A percentile compares a stretch with the other conserved stretches of the same genome.
Evolutionary conservation across 202 grass and related monocot genomes (phyloP).

Genomic region (Musa balbisiana): DNA sequence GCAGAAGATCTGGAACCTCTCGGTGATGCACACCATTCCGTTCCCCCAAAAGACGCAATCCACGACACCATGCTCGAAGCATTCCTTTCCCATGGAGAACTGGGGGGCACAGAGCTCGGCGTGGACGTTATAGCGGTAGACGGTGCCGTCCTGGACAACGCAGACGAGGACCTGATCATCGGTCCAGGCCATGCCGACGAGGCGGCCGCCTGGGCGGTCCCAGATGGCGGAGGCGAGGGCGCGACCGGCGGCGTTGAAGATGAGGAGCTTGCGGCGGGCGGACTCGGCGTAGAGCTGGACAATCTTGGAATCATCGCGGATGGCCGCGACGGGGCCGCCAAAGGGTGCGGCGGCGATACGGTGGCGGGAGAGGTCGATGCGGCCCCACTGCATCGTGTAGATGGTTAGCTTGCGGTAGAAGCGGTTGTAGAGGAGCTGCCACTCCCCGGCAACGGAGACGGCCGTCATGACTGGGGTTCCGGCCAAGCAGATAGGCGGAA

Average conservation of each 20-base stretch:
- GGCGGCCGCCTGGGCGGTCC: slow-evolving; percentile 62
- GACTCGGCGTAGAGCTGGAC: slow-evolving; percentile 90
- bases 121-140: slow-evolving; percentile 73
- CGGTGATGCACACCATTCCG: slow-evolving; percentile 69
- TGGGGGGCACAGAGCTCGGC: slow-evolving; percentile 28
- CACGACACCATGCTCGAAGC: slow-evolving; percentile 42
- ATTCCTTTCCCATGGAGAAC: slow-evolving; percentile 37
- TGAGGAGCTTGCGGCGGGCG: slow-evolving; percentile 84
- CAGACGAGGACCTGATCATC: slow-evolving; percentile 63
- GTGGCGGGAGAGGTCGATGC: slow-evolving; percentile 83
- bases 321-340: slow-evolving; percentile 78
- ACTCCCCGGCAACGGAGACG: slow-evolving; percentile 89
- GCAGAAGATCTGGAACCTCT: slow-evolving; percentile 53
- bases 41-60: slow-evolving; percentile 88
- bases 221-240: slow-evolving; percentile 62
- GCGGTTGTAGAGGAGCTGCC: slow-evolving; percentile 83
- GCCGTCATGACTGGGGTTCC: slow-evolving; percentile 37
- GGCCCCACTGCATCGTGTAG: slow-evolving; percentile 47
- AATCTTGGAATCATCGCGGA: slow-evolving; percentile 96
- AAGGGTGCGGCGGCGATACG: slow-evolving; percentile 65
- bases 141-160: slow-evolving; percentile 70
- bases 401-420: slow-evolving; percentile 61
- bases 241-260: slow-evolving; percentile 64
- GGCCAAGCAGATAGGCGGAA: slow-evolving; percentile 5
- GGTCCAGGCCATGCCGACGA: slow-evolving; percentile 76